Evolutionary conservation across 202 grass and related monocot genomes (phyloP).

Genomic region (Saccharum hybrid): DNA sequence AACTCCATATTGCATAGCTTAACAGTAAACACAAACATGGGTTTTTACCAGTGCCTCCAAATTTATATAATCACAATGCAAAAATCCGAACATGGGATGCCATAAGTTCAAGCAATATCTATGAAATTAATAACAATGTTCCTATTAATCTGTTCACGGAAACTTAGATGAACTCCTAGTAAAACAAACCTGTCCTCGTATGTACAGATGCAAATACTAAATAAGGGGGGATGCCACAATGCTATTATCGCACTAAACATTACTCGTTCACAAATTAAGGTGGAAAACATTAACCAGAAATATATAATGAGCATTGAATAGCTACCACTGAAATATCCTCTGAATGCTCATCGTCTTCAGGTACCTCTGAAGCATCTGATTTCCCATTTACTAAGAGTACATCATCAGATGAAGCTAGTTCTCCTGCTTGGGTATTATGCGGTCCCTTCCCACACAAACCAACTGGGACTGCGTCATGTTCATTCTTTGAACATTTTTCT

Average conservation of each 20-base stretch:
- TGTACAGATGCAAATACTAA: neutral
- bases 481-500: conserved; percentile 53
- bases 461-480: conserved; percentile 45
- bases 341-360: conserved; percentile 40
- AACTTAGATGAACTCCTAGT: neutral
- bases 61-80: neutral
- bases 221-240: neutral
- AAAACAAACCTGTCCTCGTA: neutral
- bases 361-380: conserved; percentile 38
- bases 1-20: neutral
- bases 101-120: neutral
- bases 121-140: neutral
- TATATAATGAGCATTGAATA: conserved; percentile 20
- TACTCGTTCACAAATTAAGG: neutral
- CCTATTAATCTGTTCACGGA: neutral
- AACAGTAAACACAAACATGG: neutral
- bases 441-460: conserved; percentile 12
- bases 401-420: conserved; percentile 37
- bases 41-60: neutral
- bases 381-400: conserved; percentile 47
- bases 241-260: neutral
- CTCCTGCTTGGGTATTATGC: conserved; percentile 1
- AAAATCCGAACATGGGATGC: neutral
- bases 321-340: conserved; percentile 56
- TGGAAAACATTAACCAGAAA: conserved; percentile 7